Conservation (phyloP, 73 alveolate species). For the Paramecium sonneborni region DNA sequence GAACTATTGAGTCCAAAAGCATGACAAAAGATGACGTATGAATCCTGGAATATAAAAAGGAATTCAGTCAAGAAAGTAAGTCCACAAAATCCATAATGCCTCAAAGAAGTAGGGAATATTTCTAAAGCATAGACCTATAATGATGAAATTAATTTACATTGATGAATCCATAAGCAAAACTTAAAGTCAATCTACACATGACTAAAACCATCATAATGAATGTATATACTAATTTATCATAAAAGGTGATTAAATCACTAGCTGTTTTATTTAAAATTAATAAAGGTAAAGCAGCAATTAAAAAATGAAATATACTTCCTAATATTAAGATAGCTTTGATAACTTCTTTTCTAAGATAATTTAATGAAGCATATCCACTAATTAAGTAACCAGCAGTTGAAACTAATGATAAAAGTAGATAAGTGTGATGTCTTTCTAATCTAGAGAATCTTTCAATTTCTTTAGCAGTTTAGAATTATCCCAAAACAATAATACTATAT, state of each 20-base stretch:
- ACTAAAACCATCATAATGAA: conserved; percentile 33
- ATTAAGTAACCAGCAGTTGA: not conserved
- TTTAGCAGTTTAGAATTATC: not conserved
- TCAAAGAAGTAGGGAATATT: conserved; percentile 42
- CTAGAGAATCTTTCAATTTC: conserved; percentile 8
- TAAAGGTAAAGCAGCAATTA: conserved; percentile 17
- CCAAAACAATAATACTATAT: not conserved
- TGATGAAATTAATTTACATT: not conserved
- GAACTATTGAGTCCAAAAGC: conserved; percentile 7
- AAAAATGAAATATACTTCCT: not conserved
- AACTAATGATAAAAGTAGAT: not conserved
- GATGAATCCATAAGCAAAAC: conserved; percentile 25
- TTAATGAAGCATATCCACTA: conserved; percentile 19
- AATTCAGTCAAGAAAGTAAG: conserved; percentile 2
- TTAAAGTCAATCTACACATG: conserved; percentile 31
- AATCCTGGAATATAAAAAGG: not conserved
- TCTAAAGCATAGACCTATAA: conserved; percentile 17
- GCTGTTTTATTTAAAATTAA: conserved; percentile 19
- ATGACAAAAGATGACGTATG: not conserved
- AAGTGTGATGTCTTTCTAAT: conserved; percentile 22
- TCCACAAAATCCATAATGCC: conserved; percentile 33
- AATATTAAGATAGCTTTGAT: not conserved
- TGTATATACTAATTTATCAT: conserved; percentile 15
- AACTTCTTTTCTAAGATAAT: conserved; percentile 4
- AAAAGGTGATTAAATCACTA: not conserved